phyloP scores from a whole-genome alignment of 306 rosid genomes.

The Lathyrus tuberosus region DNA sequence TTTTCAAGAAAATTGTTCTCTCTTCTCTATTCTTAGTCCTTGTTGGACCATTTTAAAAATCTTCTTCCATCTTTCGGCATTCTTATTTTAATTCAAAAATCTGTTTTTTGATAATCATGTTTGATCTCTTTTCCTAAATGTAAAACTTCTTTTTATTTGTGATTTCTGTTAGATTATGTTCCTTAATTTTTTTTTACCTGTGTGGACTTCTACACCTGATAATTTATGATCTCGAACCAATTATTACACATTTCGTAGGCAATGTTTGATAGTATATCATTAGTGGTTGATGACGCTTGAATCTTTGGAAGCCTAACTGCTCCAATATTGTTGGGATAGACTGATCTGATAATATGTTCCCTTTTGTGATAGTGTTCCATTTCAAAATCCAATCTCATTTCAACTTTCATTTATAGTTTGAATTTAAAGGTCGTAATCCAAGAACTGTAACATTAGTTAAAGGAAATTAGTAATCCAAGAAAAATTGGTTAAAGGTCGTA shows the following conservation, averaged over 20 bases:
- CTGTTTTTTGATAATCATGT: not conserved
- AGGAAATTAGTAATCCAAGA: not conserved
- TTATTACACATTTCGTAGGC: slow-evolving; percentile 14
- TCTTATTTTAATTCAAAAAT: slow-evolving; percentile 30
- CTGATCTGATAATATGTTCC: slow-evolving; percentile 15
- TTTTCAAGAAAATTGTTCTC: slow-evolving; percentile 5
- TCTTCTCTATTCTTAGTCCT: slow-evolving; percentile 4
- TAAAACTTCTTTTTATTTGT: slow-evolving; percentile 12
- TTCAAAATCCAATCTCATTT: slow-evolving; percentile 28
- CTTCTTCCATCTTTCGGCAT: slow-evolving; percentile 25
- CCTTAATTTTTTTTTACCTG: not conserved
- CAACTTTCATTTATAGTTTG: slow-evolving; percentile 31
- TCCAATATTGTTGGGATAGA: slow-evolving; percentile 7
- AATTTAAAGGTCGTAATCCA: not conserved
- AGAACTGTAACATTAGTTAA: slow-evolving; percentile 18
- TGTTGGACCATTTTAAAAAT: slow-evolving; percentile 3
- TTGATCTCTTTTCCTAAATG: slow-evolving; percentile 14
- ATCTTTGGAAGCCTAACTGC: slow-evolving; percentile 23
- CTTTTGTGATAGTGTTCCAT: slow-evolving; percentile 13
- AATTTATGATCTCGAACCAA: slow-evolving; percentile 13
- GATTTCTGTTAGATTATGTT: slow-evolving; percentile 13
- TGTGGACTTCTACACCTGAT: slow-evolving; percentile 1
- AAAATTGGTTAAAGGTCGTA: slow-evolving; percentile 5
- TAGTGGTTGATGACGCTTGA: slow-evolving; percentile 5
- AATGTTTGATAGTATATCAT: slow-evolving; percentile 23